These are phyloP conservation scores for Emmonsiellopsis sp. DNA, from an alignment of 2,329 filamentous ascomycete species.

Conservation along the genomic window DNA sequence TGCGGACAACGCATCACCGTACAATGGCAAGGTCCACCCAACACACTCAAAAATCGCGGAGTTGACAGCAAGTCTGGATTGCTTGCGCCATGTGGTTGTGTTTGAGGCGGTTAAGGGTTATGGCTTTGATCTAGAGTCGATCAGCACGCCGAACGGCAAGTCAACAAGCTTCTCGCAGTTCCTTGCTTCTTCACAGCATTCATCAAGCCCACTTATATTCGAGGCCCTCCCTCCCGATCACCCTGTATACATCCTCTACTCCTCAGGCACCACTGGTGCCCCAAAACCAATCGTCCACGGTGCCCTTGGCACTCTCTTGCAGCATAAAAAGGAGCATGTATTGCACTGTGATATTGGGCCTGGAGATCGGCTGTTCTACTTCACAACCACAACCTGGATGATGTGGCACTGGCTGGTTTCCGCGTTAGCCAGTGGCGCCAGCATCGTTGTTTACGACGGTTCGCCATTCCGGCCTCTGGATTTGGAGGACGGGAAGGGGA, in stretches of 20 bases:
- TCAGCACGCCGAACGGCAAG: constrained; percentile 29
- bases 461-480: constrained; percentile 71
- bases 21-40: constrained; percentile 86
- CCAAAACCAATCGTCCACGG: constrained; percentile 96
- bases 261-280: constrained; percentile 74
- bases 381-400: constrained; percentile 96
- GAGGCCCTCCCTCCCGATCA: constrained; percentile 74
- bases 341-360: constrained; percentile 74
- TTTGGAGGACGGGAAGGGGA: constrained; percentile 49
- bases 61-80: constrained; percentile 59
- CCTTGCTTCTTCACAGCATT: constrained; percentile 32
- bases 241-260: constrained; percentile 89
- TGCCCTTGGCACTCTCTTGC: constrained; percentile 77
- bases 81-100: constrained; percentile 62
- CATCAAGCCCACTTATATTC: constrained; percentile 47
- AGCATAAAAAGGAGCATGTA: constrained; percentile 94
- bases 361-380: constrained; percentile 74
- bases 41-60: constrained; percentile 69
- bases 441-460: constrained; percentile 82
- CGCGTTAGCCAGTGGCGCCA: constrained; percentile 71
- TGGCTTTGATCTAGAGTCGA: constrained; percentile 25
- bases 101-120: constrained; percentile 54
- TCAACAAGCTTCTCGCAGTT: constrained; percentile 38
- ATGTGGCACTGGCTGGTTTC: constrained; percentile 99
- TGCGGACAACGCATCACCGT: constrained; percentile 77